A percentile compares a stretch with the other conserved stretches of the same genome.
Conservation (phyloP, 23 red algal genomes). For the Gracilaria domingensis region DNA sequence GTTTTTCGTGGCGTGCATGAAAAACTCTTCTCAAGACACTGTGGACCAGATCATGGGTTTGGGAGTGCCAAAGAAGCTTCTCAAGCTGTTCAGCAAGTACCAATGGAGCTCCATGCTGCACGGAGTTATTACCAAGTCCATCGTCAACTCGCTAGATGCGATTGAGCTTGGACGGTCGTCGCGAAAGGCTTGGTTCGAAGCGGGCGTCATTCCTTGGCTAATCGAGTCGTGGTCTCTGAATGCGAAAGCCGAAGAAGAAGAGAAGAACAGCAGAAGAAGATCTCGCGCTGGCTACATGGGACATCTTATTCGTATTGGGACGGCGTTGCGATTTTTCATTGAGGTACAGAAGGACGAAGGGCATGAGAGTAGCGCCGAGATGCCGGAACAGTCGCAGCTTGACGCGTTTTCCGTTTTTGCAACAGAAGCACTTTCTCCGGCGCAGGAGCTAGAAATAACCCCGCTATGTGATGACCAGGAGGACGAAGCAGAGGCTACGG, state of each 20-base stretch:
- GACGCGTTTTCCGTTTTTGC: constrained; percentile 48
- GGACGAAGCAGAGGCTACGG: constrained; percentile 67
- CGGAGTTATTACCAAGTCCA: constrained; percentile 60
- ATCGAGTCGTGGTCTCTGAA: constrained; percentile 60
- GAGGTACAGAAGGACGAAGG: constrained; percentile 32
- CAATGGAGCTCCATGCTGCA: constrained; percentile 88
- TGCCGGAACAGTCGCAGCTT: constrained; percentile 41
- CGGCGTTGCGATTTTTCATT: constrained; percentile 43
- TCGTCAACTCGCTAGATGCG: constrained; percentile 27
- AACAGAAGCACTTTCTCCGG: constrained; percentile 33
- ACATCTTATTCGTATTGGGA: constrained; percentile 76
- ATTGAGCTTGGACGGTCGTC: constrained; percentile 12
- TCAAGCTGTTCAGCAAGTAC: constrained; percentile 68
- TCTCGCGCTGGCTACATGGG: constrained; percentile 78
- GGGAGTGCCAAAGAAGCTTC: constrained; percentile 69
- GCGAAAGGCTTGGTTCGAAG: constrained; percentile 62
- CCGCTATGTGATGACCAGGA: constrained; percentile 28
- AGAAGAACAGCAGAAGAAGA: background rate
- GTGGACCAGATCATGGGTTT: constrained; percentile 33
- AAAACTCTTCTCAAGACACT: constrained; percentile 47
- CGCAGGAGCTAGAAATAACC: constrained; percentile 30
- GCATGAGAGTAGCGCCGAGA: background rate
- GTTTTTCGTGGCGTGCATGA: constrained; percentile 84
- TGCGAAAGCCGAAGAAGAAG: constrained; percentile 25
- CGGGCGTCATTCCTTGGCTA: constrained; percentile 70